Conservation (phyloP, 805 yeast species). For the Wickerhamiella azyma region DNA sequence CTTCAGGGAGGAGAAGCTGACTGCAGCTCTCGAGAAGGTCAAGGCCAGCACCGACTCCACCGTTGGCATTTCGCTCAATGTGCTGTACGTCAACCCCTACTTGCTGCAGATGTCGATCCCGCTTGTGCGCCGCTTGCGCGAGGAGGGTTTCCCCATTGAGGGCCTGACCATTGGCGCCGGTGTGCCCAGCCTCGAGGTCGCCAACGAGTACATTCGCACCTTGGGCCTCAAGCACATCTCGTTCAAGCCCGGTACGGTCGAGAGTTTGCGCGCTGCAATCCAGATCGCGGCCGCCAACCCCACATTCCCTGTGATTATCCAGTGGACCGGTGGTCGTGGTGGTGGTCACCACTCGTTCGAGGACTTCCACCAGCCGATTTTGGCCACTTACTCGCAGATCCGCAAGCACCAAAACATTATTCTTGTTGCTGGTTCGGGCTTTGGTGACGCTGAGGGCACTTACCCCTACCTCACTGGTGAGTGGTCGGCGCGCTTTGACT, state of each 20-base stretch:
- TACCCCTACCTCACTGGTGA: slow-evolving; percentile 95
- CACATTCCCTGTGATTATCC: slow-evolving; percentile 87
- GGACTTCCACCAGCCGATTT: slow-evolving; percentile 95
- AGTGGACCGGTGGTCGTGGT: slow-evolving; percentile 99
- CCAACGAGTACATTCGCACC: slow-evolving; percentile 86
- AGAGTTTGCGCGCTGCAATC: slow-evolving; percentile 75
- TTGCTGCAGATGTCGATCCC: slow-evolving; percentile 99
- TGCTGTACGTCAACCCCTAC: slow-evolving; percentile 92
- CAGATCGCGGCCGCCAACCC: slow-evolving; percentile 94
- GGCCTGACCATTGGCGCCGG: slow-evolving; percentile 98
- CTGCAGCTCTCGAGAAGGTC: slow-evolving; percentile 60
- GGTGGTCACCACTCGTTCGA: slow-evolving; percentile 99
- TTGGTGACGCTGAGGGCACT: slow-evolving; percentile 93
- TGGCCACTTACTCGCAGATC: slow-evolving; percentile 89
- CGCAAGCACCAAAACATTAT: slow-evolving; percentile 84
- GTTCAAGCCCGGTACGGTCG: slow-evolving; percentile 95
- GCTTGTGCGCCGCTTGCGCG: slow-evolving; percentile 74
- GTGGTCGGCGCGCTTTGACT: slow-evolving; percentile 78
- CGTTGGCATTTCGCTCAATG: slow-evolving; percentile 78
- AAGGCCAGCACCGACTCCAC: slow-evolving; percentile 65
- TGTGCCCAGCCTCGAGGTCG: slow-evolving; percentile 96
- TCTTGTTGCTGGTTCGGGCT: slow-evolving; percentile 94
- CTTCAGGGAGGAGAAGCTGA: slow-evolving; percentile 59
- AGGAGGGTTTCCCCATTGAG: slow-evolving; percentile 88
- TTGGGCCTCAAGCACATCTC: slow-evolving; percentile 89